A percentile compares a stretch with the other conserved stretches of the same genome.
Evolutionary conservation across 225 moss, liverwort and hornwort genomes (phyloP).

Genomic region (Marchantia polymorpha): DNA sequence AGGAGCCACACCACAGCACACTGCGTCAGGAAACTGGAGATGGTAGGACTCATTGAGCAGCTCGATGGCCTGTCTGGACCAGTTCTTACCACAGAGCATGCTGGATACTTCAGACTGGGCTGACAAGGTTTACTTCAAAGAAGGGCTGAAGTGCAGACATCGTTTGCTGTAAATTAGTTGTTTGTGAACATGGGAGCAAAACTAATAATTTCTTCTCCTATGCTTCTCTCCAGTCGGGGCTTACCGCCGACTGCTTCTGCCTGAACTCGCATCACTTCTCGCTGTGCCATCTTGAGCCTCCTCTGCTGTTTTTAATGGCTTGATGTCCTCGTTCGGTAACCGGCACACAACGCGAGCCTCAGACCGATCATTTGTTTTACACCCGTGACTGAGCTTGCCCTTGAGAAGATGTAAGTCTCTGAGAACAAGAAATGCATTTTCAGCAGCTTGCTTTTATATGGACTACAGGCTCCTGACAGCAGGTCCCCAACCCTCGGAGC

Average conservation of each 20-base stretch:
- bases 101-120: not conserved
- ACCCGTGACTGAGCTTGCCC: not conserved
- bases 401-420: conserved; percentile 11
- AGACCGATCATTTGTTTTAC: not conserved
- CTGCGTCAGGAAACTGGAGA: not conserved
- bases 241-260: conserved; percentile 27
- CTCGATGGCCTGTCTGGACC: not conserved
- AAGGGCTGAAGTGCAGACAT: not conserved
- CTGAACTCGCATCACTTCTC: not conserved
- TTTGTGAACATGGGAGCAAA: not conserved
- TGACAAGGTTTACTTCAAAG: not conserved
- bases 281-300: not conserved
- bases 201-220: not conserved
- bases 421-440: not conserved
- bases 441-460: not conserved
- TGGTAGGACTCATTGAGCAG: not conserved
- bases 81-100: not conserved
- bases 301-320: not conserved
- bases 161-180: not conserved
- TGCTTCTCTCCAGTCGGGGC: not conserved
- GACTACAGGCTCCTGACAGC: not conserved
- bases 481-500: not conserved
- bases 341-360: conserved; percentile 15
- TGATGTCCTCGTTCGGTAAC: not conserved
- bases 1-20: not conserved